phyloP scores from a whole-genome alignment of 2,329 filamentous ascomycete genomes.

The Pseudogymnoascus sp. region DNA sequence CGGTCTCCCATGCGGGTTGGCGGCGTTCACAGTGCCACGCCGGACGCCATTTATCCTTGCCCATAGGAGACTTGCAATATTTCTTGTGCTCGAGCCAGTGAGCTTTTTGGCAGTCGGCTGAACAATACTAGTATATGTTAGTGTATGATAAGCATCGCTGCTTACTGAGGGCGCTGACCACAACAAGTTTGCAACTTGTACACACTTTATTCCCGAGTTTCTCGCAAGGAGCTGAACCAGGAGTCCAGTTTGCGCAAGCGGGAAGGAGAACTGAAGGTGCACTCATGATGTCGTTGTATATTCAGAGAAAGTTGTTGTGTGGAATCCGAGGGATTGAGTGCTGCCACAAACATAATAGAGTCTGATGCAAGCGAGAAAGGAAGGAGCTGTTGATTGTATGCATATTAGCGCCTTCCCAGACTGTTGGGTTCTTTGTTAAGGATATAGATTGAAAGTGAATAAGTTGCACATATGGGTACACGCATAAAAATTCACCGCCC shows the following conservation, averaged over 20 bases:
- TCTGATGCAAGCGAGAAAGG: background rate
- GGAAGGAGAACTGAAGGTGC: conserved; percentile 7
- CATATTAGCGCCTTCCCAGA: background rate
- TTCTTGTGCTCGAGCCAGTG: conserved; percentile 18
- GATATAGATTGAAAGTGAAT: background rate
- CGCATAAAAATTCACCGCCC: background rate
- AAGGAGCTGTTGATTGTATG: background rate
- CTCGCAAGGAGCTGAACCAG: background rate
- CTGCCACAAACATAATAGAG: background rate
- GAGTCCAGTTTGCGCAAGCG: conserved; percentile 11
- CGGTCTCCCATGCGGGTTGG: conserved; percentile 8
- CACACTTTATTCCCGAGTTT: conserved; percentile 7
- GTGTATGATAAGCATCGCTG: background rate
- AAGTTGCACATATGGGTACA: background rate
- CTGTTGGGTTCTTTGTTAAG: background rate
- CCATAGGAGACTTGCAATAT: conserved; percentile 14
- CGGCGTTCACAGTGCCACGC: conserved; percentile 14
- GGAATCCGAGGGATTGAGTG: background rate
- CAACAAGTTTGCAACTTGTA: conserved; percentile 9
- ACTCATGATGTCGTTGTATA: conserved; percentile 7
- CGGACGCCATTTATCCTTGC: conserved; percentile 14
- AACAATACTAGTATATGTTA: conserved; percentile 14
- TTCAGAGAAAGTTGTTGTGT: background rate
- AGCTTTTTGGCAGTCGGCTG: conserved; percentile 12
- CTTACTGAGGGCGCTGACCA: conserved; percentile 4